Base-by-base conservation (phyloP, 2,329 filamentous ascomycete species). In the Bipolaris victoriae region DNA sequence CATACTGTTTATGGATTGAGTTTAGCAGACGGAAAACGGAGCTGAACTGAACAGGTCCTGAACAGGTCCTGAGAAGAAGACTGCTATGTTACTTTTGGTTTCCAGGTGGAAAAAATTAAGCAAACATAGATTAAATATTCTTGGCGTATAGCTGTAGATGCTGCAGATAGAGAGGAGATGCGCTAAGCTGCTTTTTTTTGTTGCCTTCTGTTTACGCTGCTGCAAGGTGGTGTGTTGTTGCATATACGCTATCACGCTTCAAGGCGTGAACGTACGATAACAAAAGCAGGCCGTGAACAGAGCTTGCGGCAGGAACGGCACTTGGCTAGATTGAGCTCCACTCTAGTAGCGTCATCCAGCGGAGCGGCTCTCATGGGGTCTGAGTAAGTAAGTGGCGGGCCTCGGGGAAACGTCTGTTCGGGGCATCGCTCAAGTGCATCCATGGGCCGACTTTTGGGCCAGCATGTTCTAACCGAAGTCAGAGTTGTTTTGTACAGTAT, bases 351-450 rank as follows among this genome's bases (percentile, higher is more conserved):
- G 26, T 49, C 44, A 31, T 15, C 31, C 18, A 40, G 54, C 44
- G 20, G 49, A 24, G 41, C 16, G 18, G 22, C 20, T 49, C 26
- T 26, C 20, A 37, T 31, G 45, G 39, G 37, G 6, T 35, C 18
- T 37, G 44, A 36, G 33, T 37, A 45, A 36, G 33, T 37, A 40
- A 36, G 33, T 43, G 26, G 31, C 24, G 24, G 15, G 44, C 55
- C 13, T 31, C 52, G 41, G 56, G 49, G 16, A 47, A 49, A 7
- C 22, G 20, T 37, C 46, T 44, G 35, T 59, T 56, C 43, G 36
- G 24, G 52, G 22, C 13, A 52, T 36, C 48, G 40, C 18, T 41
- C 29, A 5, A 31, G 29, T 13, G 29, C 29, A 31, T 48, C 18
- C 31, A 13, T 35, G 57, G 40, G 39, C 48, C 33, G 44, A 40